These are phyloP conservation scores for Solanum arcanum DNA, from an alignment of 257 asterid genomes.

Conservation along the genomic window DNA sequence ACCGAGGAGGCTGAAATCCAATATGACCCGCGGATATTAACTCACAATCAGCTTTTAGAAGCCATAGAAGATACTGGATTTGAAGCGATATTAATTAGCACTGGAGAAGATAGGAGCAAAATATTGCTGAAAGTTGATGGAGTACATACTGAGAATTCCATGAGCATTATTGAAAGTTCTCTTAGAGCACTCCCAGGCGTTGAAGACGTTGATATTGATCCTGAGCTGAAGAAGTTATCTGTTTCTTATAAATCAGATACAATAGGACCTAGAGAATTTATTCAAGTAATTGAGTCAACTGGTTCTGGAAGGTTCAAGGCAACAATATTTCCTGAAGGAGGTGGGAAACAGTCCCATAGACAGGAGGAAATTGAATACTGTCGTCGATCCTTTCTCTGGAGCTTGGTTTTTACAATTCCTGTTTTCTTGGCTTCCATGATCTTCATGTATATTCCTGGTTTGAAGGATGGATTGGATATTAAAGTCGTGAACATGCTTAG, in stretches of 20 bases:
- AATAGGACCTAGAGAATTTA: slow-evolving; percentile 31
- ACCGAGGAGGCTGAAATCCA: slow-evolving; percentile 33
- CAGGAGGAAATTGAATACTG: slow-evolving; percentile 19
- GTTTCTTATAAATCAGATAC: slow-evolving; percentile 22
- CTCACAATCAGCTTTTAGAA: slow-evolving; percentile 7
- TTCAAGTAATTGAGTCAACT: slow-evolving; percentile 21
- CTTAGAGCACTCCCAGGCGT: slow-evolving; percentile 26
- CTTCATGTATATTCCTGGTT: slow-evolving; percentile 30
- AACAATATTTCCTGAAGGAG: slow-evolving; percentile 20
- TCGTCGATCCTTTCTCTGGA: slow-evolving; percentile 24
- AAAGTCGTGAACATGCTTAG: slow-evolving; percentile 26
- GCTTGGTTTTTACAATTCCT: slow-evolving; percentile 30
- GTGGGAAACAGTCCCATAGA: slow-evolving; percentile 10
- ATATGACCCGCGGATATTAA: slow-evolving; percentile 14
- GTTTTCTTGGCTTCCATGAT: slow-evolving; percentile 31
- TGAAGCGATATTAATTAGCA: slow-evolving; percentile 17
- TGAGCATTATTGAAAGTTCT: slow-evolving; percentile 16
- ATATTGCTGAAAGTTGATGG: slow-evolving; percentile 30
- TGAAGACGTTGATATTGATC: slow-evolving; percentile 13
- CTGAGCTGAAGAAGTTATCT: slow-evolving; percentile 12
- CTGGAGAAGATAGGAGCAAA: slow-evolving; percentile 20
- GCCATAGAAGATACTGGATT: slow-evolving; percentile 21
- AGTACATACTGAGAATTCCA: not conserved
- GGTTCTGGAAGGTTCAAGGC: slow-evolving; percentile 29
- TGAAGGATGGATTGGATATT: slow-evolving; percentile 23